Conservation (phyloP, 305 asterid species). For the Solanum aculeatissimum region DNA sequence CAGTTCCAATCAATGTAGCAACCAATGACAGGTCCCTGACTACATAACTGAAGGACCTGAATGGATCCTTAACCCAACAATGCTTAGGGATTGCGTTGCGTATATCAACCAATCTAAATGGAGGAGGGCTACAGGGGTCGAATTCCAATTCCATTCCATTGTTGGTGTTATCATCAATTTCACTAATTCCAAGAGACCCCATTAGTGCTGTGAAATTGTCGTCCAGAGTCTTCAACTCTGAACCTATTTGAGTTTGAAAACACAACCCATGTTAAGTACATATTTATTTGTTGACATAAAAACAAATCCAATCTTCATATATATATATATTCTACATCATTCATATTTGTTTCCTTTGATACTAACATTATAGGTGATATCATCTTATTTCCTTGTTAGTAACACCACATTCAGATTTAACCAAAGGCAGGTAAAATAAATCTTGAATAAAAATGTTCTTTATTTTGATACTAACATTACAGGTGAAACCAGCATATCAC, state of each 20-base stretch:
- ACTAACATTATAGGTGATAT: neutral
- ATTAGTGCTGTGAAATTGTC: neutral
- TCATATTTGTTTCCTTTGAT: neutral
- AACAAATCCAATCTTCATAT: neutral
- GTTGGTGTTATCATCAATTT: neutral
- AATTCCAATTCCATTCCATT: conserved; percentile 19
- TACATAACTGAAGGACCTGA: conserved; percentile 60
- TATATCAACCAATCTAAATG: conserved; percentile 55
- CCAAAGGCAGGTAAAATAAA: neutral
- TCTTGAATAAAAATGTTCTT: neutral
- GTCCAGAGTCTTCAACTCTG: neutral
- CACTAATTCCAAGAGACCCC: neutral
- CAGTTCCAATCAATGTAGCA: conserved; percentile 39
- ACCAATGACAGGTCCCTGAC: conserved; percentile 51
- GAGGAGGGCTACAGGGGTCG: conserved; percentile 67
- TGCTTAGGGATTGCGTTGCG: conserved; percentile 77
- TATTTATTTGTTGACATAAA: neutral
- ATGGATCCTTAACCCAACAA: conserved; percentile 78
- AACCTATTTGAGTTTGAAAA: neutral
- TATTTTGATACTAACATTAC: neutral
- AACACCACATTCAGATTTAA: neutral
- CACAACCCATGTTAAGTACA: neutral
- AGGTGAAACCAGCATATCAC: neutral
- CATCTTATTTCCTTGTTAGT: neutral
- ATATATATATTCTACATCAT: neutral